Base-by-base conservation (phyloP, 2,329 filamentous ascomycete species). In the Colletotrichum ledebouriae region DNA sequence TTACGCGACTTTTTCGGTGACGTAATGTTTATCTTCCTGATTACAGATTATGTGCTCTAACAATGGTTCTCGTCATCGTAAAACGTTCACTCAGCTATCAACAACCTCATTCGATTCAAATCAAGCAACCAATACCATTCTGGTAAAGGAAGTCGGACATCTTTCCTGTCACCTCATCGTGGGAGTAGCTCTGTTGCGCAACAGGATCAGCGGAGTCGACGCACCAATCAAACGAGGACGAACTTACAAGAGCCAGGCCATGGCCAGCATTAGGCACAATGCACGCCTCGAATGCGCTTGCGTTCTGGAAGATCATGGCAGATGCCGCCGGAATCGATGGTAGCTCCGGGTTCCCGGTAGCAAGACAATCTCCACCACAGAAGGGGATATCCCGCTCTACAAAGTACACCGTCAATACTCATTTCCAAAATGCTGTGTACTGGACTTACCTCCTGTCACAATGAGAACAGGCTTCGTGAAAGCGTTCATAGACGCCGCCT, bases 291-390 rank as follows among this genome's bases (percentile, higher is more conserved):
- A 90, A 89, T 0, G 76, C 75, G 0, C 74, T 80, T 0, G 85
- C 80, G 13, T 83, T 78, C 2, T 79, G 78, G 72, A 88, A 86
- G 34, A 77, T 77, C 49, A 70, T 58, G 58, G 72, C 74, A 0
- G 83, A 83, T 22, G 75, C 74, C 11, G 80, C 83, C 1, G 85
- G 83, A 49, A 88, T 81, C 33, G 79, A 82, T 1, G 76, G 72
- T 60, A 77, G 71, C 6, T 77, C 72, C 1, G 81, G 75, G 46
- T 76, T 71, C 13, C 77, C 79, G 0, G 83, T 86, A 20, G 76
- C 79, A 3, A 79, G 73, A 77, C 88, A 91, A 75, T 90, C 84
- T 29, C 87, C 86, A 3, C 88, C 89, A 67, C 89, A 91, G 76
- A 88, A 91, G 6, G 86, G 84, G 11, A 85, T 66, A 56, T 89